Evolutionary conservation across 495 filamentous ascomycete genomes (phyloP).

Genomic region (Penicillium simplicissimum): DNA sequence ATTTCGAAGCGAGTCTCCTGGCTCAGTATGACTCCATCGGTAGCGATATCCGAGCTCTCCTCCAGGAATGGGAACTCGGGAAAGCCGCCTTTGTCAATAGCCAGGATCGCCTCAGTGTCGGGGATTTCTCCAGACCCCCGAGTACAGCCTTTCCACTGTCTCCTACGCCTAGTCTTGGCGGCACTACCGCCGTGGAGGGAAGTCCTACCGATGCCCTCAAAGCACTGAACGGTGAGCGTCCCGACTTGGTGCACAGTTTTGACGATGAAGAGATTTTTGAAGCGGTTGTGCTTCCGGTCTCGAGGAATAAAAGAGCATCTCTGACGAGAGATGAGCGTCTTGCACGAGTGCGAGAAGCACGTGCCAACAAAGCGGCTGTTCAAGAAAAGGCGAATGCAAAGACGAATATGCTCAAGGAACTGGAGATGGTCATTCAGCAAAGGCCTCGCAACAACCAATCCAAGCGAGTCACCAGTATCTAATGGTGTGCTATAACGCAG

Average conservation of each 20-base stretch:
- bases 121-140: slow-evolving; percentile 68
- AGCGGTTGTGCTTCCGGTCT: slow-evolving; percentile 71
- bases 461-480: slow-evolving; percentile 52
- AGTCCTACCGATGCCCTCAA: slow-evolving; percentile 74
- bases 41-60: slow-evolving; percentile 74
- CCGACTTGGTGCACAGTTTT: slow-evolving; percentile 35
- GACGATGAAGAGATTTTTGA: slow-evolving; percentile 82
- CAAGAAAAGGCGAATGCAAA: slow-evolving; percentile 75
- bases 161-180: slow-evolving; percentile 77
- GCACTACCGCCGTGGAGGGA: slow-evolving; percentile 82
- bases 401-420: slow-evolving; percentile 84
- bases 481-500: not conserved
- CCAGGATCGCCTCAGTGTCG: slow-evolving; percentile 54
- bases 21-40: slow-evolving; percentile 94
- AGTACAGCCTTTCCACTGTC: slow-evolving; percentile 73
- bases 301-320: slow-evolving; percentile 61
- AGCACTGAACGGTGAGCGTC: slow-evolving; percentile 67
- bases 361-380: slow-evolving; percentile 64
- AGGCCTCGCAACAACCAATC: slow-evolving; percentile 55
- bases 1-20: slow-evolving; percentile 71
- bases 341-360: slow-evolving; percentile 83
- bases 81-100: slow-evolving; percentile 71
- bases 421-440: slow-evolving; percentile 85
- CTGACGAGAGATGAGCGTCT: slow-evolving; percentile 88
- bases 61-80: slow-evolving; percentile 90